Percentiles rank a stretch among this genome's conserved stretches.
phyloP scores from a whole-genome alignment of 1,284 basidiomycete species.

The Athelia sp. region DNA sequence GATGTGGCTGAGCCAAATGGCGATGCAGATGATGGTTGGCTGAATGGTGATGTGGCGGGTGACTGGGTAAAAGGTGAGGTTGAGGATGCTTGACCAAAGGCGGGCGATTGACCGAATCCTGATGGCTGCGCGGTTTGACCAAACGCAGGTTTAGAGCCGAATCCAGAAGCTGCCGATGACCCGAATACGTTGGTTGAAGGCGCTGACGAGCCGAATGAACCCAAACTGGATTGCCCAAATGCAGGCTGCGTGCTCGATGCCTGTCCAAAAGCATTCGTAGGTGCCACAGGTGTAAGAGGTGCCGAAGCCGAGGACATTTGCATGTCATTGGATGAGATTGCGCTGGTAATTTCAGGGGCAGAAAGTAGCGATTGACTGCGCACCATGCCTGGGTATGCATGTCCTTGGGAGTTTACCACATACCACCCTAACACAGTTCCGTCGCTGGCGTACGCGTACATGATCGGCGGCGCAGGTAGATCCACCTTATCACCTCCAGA shows the following conservation, averaged over 20 bases:
- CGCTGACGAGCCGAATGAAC: slow-evolving; percentile 10
- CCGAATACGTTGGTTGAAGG: slow-evolving; percentile 3
- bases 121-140: slow-evolving; percentile 10
- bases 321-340: background rate
- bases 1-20: slow-evolving; percentile 14
- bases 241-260: slow-evolving; percentile 7
- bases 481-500: slow-evolving; percentile 40
- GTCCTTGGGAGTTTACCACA: slow-evolving; percentile 51
- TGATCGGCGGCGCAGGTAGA: slow-evolving; percentile 58
- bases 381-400: slow-evolving; percentile 54
- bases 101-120: slow-evolving; percentile 14
- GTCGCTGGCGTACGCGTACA: slow-evolving; percentile 78
- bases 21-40: slow-evolving; percentile 9
- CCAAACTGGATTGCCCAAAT: slow-evolving; percentile 5
- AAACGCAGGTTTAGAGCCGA: slow-evolving; percentile 15
- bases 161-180: slow-evolving; percentile 7
- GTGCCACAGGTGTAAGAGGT: background rate
- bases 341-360: background rate
- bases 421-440: slow-evolving; percentile 78
- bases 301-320: background rate
- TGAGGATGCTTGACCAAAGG: slow-evolving; percentile 9
- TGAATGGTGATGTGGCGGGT: slow-evolving; percentile 12
- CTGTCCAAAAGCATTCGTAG: background rate
- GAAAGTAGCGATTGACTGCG: background rate
- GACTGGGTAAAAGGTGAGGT: slow-evolving; percentile 14